Evolutionary conservation across 257 asterid species (phyloP), one percentile per base, ranked within the genome.

Genomic region (Forsythia viridissima): DNA sequence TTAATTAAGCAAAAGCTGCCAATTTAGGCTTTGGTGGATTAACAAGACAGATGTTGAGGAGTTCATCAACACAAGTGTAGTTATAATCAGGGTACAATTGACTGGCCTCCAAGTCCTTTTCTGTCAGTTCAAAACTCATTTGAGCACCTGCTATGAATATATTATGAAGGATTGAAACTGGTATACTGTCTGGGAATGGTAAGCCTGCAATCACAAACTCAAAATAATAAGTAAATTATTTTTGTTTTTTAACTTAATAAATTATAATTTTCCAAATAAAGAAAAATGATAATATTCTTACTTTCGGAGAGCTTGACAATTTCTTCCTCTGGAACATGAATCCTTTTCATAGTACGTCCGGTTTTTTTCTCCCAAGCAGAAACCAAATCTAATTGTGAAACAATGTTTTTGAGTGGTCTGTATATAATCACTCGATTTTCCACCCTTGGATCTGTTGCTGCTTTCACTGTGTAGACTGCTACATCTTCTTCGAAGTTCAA

Each of bases 401-500:
- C 48, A 5, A 86, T 76, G 41, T 86, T 86, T 65, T 80, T 80
- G 1, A 77, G 82, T 36, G 89, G 87, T 70, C 85, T 73, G 59
- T 70, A 68, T 43, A 83, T 80, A 42, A 86, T 68, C 39, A 82
- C 89, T 69, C 73, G 82, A 63, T 83, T 86, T 34, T 72, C 78
- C 24, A 74, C 78, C 8, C 85, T 78, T 20, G 85, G 83, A 52
- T 83, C 87, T 40, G 38, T 77, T 5, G 82, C 89, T n/a, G 85
- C 85, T 78, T 73, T 81, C 38, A 85, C n/a, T 12, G 89, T 78
- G 65, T 82, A 85, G 3, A 66, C 39, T 5, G 89, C 89, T 10
- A 83, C 82, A 34, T 86, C 87, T 37, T 83, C 87, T 79, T 86
- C 87, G 2, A 80, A 83, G 76, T 86, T 86, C 3, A 83, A 51